Percentiles rank a stretch among this genome's conserved stretches.
Conservation (phyloP, 208 protist genomes). For the Trypanosoma cruzi region DNA sequence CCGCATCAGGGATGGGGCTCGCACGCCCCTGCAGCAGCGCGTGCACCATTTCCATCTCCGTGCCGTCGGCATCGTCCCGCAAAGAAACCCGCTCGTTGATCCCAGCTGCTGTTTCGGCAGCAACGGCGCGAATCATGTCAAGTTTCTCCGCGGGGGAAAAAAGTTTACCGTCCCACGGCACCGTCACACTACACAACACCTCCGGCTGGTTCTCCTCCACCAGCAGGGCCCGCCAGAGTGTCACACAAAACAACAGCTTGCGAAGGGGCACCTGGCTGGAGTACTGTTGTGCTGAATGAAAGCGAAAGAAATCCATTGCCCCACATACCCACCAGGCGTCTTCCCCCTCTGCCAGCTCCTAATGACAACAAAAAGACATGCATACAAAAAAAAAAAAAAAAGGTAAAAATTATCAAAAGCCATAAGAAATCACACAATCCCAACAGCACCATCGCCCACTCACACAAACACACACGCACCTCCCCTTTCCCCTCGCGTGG, state of each 20-base stretch:
- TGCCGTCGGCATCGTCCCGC: neutral
- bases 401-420: neutral
- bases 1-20: neutral
- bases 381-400: neutral
- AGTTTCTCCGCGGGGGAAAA: conserved; percentile 61
- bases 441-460: neutral
- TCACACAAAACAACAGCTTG: conserved; percentile 56
- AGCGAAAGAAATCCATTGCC: conserved; percentile 61
- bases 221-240: conserved; percentile 58
- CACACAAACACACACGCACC: too few species aligned
- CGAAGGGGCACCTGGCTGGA: conserved; percentile 44
- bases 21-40: neutral
- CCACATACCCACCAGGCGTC: too few species aligned
- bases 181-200: conserved; percentile 37
- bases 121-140: conserved; percentile 14
- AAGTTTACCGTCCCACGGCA: conserved; percentile 71
- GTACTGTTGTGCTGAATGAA: conserved; percentile 64
- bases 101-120: neutral
- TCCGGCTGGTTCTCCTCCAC: conserved; percentile 67
- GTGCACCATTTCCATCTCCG: neutral
- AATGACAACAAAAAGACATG: too few species aligned
- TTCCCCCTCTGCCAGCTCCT: too few species aligned
- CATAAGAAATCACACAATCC: neutral
- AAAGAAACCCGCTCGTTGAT: neutral
- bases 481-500: neutral